Percentiles rank a stretch among this genome's conserved stretches.
These are phyloP conservation scores for Spathaspora passalidarum DNA, from an alignment of 805 yeast species.

Conservation along the genomic window DNA sequence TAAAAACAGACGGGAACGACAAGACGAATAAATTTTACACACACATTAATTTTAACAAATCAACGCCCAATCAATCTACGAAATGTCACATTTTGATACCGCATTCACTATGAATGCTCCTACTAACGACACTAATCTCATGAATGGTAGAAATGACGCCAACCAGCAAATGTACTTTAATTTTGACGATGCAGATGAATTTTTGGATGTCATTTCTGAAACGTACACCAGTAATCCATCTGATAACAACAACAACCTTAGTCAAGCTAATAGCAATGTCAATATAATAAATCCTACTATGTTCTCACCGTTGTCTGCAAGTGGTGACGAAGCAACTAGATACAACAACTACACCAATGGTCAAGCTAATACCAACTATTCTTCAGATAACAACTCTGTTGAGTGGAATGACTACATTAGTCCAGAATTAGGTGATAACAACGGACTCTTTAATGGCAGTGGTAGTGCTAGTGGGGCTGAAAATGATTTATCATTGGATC, in stretches of 20 bases:
- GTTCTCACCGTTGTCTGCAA: conserved; percentile 7
- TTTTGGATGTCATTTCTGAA: conserved; percentile 25
- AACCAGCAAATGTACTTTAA: conserved; percentile 13
- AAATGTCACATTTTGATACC: not conserved
- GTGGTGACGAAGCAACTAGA: conserved; percentile 5
- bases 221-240: conserved; percentile 13
- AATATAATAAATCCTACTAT: conserved; percentile 2
- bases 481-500: conserved; percentile 2
- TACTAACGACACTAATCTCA: not conserved
- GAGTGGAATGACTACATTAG: conserved; percentile 5
- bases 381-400: not conserved
- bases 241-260: conserved; percentile 5
- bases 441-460: not conserved
- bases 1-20: too few relatives aligned
- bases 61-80: too few relatives aligned
- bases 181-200: conserved; percentile 29
- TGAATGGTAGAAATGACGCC: not conserved
- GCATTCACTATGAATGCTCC: not conserved
- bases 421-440: conserved; percentile 1
- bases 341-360: conserved; percentile 4
- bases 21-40: not conserved
- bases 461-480: not conserved
- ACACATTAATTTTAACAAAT: not conserved
- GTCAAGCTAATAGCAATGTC: conserved; percentile 4
- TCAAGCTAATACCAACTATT: conserved; percentile 1